These are phyloP conservation scores for Cystobasidium slooffiae DNA, from an alignment of 1,284 basidiomycete species.

Conservation along the genomic window DNA sequence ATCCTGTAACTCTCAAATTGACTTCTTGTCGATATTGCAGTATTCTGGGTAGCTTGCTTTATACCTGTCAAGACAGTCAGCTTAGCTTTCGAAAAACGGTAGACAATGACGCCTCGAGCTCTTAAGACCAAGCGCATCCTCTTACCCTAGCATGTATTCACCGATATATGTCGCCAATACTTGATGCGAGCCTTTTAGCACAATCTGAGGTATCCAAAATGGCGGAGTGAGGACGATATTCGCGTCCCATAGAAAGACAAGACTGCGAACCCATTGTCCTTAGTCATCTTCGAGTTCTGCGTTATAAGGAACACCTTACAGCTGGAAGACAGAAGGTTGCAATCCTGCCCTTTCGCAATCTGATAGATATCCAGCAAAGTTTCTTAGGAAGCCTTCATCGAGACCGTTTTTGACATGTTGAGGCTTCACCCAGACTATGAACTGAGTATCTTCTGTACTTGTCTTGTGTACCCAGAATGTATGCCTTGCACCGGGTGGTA, in stretches of 20 bases:
- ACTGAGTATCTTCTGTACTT: slow-evolving; percentile 19
- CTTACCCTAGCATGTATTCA: slow-evolving; percentile 18
- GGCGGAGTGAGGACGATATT: slow-evolving; percentile 36
- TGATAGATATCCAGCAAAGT: slow-evolving; percentile 34
- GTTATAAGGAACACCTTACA: not conserved
- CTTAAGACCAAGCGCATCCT: not conserved
- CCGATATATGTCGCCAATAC: slow-evolving; percentile 16
- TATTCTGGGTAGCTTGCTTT: slow-evolving; percentile 10
- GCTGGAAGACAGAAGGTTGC: slow-evolving; percentile 30
- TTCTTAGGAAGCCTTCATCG: slow-evolving; percentile 37
- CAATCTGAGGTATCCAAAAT: slow-evolving; percentile 13
- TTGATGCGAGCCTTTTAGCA: slow-evolving; percentile 21
- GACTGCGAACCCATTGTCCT: not conserved
- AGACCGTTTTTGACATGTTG: slow-evolving; percentile 26
- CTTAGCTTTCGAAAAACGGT: not conserved
- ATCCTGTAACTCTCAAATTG: no score
- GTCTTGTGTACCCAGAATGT: slow-evolving; percentile 30
- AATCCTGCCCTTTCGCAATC: slow-evolving; percentile 25
- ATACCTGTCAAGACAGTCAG: not conserved
- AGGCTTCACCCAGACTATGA: slow-evolving; percentile 30
- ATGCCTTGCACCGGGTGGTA: slow-evolving; percentile 24
- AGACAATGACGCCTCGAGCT: not conserved
- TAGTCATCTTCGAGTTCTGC: not conserved
- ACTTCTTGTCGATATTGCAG: not conserved
- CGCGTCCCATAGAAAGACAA: slow-evolving; percentile 33